Conservation (phyloP, 805 yeast species). For the Yarrowia phangngaensis region DNA sequence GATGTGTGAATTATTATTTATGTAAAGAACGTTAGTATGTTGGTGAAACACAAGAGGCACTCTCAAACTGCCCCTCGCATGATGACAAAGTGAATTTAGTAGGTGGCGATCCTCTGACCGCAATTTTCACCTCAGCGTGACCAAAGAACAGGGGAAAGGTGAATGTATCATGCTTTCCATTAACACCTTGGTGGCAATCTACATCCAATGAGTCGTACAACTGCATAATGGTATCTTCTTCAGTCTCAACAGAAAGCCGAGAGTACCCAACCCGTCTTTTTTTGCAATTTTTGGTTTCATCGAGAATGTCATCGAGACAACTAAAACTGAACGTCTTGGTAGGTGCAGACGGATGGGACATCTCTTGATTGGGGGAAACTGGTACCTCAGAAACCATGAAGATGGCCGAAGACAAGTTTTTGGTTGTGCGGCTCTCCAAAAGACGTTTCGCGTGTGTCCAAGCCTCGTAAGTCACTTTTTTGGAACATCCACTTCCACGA, state of each 20-base stretch:
- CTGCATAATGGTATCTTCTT: slow-evolving; percentile 7
- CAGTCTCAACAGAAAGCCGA: slow-evolving; percentile 1
- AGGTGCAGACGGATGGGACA: slow-evolving; percentile 15
- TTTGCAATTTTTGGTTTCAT: slow-evolving; percentile 5
- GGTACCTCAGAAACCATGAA: slow-evolving; percentile 15
- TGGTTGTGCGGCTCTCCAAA: slow-evolving; percentile 1
- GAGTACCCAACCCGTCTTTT: slow-evolving; percentile 11
- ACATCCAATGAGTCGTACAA: slow-evolving; percentile 13
- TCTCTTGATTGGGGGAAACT: slow-evolving; percentile 9
- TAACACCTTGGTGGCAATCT: slow-evolving; percentile 13
- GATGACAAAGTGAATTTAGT: slow-evolving; percentile 1
- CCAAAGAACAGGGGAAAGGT: slow-evolving; percentile 19
- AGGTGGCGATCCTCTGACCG: slow-evolving; percentile 2
- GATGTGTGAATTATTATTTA: no score
- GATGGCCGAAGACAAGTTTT: slow-evolving; percentile 9
- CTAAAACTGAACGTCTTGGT: slow-evolving; percentile 8
- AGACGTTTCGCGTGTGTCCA: slow-evolving; percentile 10
- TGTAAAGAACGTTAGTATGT: no score
- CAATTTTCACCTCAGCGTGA: slow-evolving; percentile 4
- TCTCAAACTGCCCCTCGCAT: slow-evolving; percentile 23
- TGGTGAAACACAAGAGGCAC: no score
- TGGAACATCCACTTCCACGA: slow-evolving; percentile 15
- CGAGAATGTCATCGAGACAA: neutral
- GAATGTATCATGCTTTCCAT: slow-evolving; percentile 7
- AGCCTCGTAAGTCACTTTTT: slow-evolving; percentile 16